Percentiles rank a stretch among this genome's conserved stretches.
These are phyloP conservation scores for Picea sitchensis DNA, from an alignment of 75 land plant genomes.

Conservation along the genomic window DNA sequence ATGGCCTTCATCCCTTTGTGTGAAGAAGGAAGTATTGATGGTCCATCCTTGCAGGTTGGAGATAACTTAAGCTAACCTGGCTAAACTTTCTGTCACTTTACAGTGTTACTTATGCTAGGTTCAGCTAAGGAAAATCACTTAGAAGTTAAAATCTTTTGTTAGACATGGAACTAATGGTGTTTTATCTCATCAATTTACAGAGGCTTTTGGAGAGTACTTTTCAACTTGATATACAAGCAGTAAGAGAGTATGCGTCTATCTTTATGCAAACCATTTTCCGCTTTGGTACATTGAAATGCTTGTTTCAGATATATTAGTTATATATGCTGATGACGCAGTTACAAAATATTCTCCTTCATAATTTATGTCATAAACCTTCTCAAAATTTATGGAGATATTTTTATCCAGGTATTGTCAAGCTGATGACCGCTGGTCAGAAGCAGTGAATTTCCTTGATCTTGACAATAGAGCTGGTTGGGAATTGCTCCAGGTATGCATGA, in stretches of 20 bases:
- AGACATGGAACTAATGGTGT: neutral
- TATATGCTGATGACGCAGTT: neutral
- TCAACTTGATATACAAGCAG: conserved; percentile 75
- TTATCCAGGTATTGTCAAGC: conserved; percentile 81
- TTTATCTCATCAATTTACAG: conserved; percentile 37
- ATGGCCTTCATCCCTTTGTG: conserved; percentile 90
- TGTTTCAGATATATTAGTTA: neutral
- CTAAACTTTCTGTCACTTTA: neutral
- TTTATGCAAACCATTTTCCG: neutral
- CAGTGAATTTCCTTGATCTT: conserved; percentile 81
- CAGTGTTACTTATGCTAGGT: neutral
- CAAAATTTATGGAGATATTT: neutral
- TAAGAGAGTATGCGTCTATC: conserved; percentile 73
- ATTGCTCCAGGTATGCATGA: conserved; percentile 72
- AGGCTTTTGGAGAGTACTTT: conserved; percentile 89
- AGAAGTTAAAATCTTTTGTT: neutral
- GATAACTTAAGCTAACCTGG: neutral
- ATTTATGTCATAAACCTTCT: conserved; percentile 2
- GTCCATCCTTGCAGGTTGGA: conserved; percentile 83
- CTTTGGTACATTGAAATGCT: neutral
- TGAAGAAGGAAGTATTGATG: conserved; percentile 76
- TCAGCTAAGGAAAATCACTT: neutral
- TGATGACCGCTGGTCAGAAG: conserved; percentile 89
- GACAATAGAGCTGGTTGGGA: conserved; percentile 95
- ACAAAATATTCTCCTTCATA: conserved; percentile 3